These are phyloP conservation scores for Cladosporium halotolerans DNA, from an alignment of 2,329 filamentous ascomycete genomes.

Conservation along the genomic window DNA sequence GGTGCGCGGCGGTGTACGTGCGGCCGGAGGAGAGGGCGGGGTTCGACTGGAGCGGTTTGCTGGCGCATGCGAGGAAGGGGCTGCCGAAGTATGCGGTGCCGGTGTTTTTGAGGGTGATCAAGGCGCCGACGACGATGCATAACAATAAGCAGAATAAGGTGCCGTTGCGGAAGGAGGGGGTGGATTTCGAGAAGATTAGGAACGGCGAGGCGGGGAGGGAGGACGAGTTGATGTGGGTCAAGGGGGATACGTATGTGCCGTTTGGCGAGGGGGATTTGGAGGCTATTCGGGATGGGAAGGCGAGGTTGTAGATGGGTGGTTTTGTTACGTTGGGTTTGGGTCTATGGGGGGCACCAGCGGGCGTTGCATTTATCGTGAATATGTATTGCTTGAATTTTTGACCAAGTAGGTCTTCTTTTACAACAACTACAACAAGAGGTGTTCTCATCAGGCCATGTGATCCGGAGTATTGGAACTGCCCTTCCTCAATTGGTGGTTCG, in stretches of 20 bases:
- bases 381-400: neutral
- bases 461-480: no score
- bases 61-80: constrained; percentile 52
- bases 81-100: constrained; percentile 71
- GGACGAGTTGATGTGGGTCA: constrained; percentile 48
- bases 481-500: no score
- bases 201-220: constrained; percentile 38
- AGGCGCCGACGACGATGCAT: constrained; percentile 53
- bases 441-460: no score
- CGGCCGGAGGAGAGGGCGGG: constrained; percentile 40
- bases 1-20: constrained; percentile 53
- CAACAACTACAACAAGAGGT: no score
- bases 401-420: no score
- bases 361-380: neutral
- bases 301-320: constrained; percentile 6
- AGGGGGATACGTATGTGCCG: constrained; percentile 49
- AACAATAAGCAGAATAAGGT: constrained; percentile 86
- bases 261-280: constrained; percentile 48
- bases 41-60: constrained; percentile 56
- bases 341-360: no score
- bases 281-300: constrained; percentile 5
- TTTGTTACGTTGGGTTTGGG: neutral
- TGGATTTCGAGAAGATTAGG: constrained; percentile 70
- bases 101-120: constrained; percentile 61
- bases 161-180: constrained; percentile 81